These are phyloP conservation scores for Solanum hybrid DNA, from an alignment of 305 asterid species.

Conservation along the genomic window DNA sequence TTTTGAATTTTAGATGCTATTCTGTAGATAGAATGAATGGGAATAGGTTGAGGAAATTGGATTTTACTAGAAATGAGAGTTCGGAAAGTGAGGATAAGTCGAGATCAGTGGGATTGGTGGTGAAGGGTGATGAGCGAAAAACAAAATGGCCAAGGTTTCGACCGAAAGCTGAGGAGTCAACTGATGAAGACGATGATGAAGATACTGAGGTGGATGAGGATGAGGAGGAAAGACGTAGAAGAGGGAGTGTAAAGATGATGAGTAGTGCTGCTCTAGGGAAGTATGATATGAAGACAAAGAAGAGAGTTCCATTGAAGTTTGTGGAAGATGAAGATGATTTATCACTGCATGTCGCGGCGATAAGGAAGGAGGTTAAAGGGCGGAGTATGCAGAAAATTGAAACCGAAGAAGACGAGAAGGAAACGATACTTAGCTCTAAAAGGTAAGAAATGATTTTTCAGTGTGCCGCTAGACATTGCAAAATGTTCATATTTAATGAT, in stretches of 20 bases:
- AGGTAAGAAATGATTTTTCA: conserved; percentile 32
- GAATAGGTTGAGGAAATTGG: conserved; percentile 13
- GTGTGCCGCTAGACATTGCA: not conserved
- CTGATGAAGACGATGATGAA: conserved; percentile 42
- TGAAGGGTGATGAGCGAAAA: conserved; percentile 9
- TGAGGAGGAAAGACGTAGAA: conserved; percentile 17
- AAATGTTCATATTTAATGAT: not conserved
- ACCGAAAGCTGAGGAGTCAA: conserved; percentile 18
- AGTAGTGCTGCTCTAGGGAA: conserved; percentile 72
- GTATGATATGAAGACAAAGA: conserved; percentile 47
- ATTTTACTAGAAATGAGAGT: conserved; percentile 28
- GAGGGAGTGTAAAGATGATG: conserved; percentile 20
- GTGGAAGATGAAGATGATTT: conserved; percentile 64
- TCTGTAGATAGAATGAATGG: conserved; percentile 24
- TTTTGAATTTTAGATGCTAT: conserved; percentile 24
- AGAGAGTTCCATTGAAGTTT: conserved; percentile 52
- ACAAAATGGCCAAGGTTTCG: conserved; percentile 50
- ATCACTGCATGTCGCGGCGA: conserved; percentile 49
- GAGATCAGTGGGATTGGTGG: conserved; percentile 13
- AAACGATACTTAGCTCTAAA: conserved; percentile 50
- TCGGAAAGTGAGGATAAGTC: conserved; percentile 17
- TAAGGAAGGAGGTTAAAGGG: conserved; percentile 49
- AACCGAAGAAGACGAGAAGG: conserved; percentile 29
- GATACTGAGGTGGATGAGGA: conserved; percentile 28
- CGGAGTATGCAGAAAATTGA: conserved; percentile 30